phyloP scores from a whole-genome alignment of 805 yeast species.

The Saturnispora serradocipensis region DNA sequence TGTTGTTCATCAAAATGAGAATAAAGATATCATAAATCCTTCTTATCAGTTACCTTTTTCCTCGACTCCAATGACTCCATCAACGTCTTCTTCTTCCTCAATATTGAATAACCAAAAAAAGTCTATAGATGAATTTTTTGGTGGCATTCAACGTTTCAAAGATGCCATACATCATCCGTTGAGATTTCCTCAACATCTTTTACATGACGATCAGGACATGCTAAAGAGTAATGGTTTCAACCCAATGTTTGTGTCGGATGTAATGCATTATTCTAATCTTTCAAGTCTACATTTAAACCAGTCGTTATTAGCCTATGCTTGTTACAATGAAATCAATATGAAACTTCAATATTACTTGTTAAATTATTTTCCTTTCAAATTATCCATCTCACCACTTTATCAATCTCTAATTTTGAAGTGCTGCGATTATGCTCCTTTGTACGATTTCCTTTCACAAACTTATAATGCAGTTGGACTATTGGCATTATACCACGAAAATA shows the following conservation, averaged over 20 bases:
- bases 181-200: neutral
- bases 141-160: neutral
- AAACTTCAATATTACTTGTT: slow-evolving; percentile 5
- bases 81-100: neutral
- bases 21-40: neutral
- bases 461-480: slow-evolving; percentile 10
- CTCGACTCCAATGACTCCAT: neutral
- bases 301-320: slow-evolving; percentile 7
- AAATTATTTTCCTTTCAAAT: slow-evolving; percentile 8
- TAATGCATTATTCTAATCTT: slow-evolving; percentile 3
- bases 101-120: neutral
- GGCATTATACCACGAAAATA: slow-evolving; percentile 12
- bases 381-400: slow-evolving; percentile 2
- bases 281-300: slow-evolving; percentile 3
- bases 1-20: neutral
- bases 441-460: slow-evolving; percentile 9
- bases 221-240: neutral
- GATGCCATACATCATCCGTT: neutral
- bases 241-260: slow-evolving; percentile 8
- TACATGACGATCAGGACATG: neutral
- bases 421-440: slow-evolving; percentile 3
- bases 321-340: slow-evolving; percentile 5
- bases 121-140: neutral
- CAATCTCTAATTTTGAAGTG: slow-evolving; percentile 1
- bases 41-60: neutral